Conservation (phyloP, 306 rosid species). For the Datisca glomerata region DNA sequence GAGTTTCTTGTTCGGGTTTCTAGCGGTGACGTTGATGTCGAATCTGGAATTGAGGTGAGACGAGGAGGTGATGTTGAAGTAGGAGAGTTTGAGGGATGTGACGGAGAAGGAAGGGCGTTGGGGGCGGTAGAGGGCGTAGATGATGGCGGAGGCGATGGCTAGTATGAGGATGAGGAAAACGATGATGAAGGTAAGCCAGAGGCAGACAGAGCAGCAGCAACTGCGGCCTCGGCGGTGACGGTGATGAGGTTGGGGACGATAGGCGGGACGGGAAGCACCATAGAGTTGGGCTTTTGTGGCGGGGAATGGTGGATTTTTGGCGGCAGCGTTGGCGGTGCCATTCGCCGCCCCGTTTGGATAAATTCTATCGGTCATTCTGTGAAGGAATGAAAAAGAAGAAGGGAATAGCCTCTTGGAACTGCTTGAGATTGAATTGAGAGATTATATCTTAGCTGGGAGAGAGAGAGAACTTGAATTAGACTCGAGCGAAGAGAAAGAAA, state of each 20-base stretch:
- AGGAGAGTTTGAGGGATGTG: conserved; percentile 23
- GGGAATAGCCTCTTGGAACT: not conserved
- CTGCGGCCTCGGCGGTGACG: conserved; percentile 24
- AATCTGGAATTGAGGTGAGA: conserved; percentile 27
- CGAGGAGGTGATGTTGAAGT: conserved; percentile 24
- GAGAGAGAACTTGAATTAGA: not conserved
- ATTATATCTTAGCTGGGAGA: too few species aligned
- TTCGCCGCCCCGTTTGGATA: conserved; percentile 7
- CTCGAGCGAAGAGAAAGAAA: not conserved
- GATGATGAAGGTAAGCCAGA: conserved; percentile 37
- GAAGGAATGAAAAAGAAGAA: not conserved
- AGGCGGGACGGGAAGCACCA: conserved; percentile 11
- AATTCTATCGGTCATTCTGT: conserved; percentile 7
- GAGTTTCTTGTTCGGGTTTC: conserved; percentile 48
- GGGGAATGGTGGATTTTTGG: conserved; percentile 8
- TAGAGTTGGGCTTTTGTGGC: conserved; percentile 8
- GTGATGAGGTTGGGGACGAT: conserved; percentile 12
- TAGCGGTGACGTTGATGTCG: conserved; percentile 28
- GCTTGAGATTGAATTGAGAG: too few species aligned
- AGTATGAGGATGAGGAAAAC: conserved; percentile 35
- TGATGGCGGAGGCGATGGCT: conserved; percentile 29
- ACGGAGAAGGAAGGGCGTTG: conserved; percentile 30
- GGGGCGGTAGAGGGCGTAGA: conserved; percentile 60
- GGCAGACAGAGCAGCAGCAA: conserved; percentile 47
- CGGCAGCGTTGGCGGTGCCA: conserved; percentile 2